Evolutionary conservation across 805 yeast genomes (phyloP).

Genomic region (Kodamaea kakaduensis): DNA sequence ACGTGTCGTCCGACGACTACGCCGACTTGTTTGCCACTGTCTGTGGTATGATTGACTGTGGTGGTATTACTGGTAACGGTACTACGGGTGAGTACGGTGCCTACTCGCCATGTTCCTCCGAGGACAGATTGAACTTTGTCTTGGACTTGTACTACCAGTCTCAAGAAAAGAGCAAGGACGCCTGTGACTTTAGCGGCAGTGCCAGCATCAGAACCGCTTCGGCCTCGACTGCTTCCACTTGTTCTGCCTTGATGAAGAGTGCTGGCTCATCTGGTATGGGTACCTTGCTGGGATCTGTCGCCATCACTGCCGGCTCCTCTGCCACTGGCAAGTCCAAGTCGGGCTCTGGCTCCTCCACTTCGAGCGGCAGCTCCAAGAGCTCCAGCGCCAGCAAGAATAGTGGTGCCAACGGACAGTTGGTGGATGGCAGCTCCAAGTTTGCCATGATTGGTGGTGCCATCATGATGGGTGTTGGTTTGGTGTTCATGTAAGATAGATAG

Average conservation of each 20-base stretch:
- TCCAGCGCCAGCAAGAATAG: conserved; percentile 12
- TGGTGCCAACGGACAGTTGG: conserved; percentile 1
- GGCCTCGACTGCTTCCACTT: conserved; percentile 42
- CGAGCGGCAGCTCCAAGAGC: conserved; percentile 6
- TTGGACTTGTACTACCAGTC: conserved; percentile 36
- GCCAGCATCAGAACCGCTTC: conserved; percentile 43
- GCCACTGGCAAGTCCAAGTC: conserved; percentile 23
- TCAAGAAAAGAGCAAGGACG: conserved; percentile 22
- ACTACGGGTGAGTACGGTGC: conserved; percentile 40
- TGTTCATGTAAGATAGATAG: conserved; percentile 13
- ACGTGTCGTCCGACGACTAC: conserved; percentile 30
- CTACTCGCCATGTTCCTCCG: conserved; percentile 34
- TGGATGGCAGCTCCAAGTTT: conserved; percentile 14
- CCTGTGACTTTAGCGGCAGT: conserved; percentile 40
- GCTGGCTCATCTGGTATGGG: conserved; percentile 75
- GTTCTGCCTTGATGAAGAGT: conserved; percentile 53
- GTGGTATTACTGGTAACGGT: conserved; percentile 36
- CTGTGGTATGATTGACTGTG: conserved; percentile 34
- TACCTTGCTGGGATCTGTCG: conserved; percentile 35
- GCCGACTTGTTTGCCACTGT: conserved; percentile 31
- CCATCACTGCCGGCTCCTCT: conserved; percentile 23
- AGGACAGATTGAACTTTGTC: conserved; percentile 36
- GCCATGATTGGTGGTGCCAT: conserved; percentile 9
- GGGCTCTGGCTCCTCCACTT: conserved; percentile 12
- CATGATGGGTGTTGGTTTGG: conserved; percentile 28